Conservation (phyloP, 345 rosid genomes). For the Geranium brycei region DNA sequence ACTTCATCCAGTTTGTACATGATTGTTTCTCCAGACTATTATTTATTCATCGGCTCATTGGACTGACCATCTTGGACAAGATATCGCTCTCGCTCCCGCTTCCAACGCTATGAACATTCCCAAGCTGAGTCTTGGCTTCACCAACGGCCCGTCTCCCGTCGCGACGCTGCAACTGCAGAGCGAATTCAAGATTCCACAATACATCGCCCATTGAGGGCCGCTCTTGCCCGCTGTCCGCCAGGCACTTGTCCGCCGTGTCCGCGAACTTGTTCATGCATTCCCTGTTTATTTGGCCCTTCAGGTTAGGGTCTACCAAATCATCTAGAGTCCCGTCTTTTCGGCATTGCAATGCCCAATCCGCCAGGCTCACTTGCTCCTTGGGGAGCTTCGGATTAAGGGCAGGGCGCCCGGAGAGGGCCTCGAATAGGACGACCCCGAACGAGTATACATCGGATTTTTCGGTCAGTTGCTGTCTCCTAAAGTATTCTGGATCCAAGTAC, state of each 20-base stretch:
- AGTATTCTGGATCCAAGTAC: conserved; percentile 80
- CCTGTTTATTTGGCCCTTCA: conserved; percentile 34
- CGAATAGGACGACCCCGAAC: conserved; percentile 80
- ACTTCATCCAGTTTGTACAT: no score
- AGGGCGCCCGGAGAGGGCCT: conserved; percentile 60
- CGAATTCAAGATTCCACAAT: conserved; percentile 56
- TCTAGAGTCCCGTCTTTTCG: conserved; percentile 37
- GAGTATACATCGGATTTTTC: conserved; percentile 88
- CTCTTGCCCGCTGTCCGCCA: conserved; percentile 34
- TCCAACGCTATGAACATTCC: conserved; percentile 15
- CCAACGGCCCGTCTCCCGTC: conserved; percentile 13
- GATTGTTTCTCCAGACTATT: no score
- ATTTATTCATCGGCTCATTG: conserved; percentile 36
- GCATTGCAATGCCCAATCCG: conserved; percentile 67
- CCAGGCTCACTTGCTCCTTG: conserved; percentile 74
- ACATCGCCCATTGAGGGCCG: conserved; percentile 72
- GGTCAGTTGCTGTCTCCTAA: conserved; percentile 63
- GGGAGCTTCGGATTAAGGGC: conserved; percentile 59
- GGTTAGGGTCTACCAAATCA: conserved; percentile 47
- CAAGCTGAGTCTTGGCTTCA: conserved; percentile 4
- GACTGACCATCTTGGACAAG: conserved; percentile 28
- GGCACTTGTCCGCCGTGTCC: conserved; percentile 49
- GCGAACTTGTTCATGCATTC: conserved; percentile 48
- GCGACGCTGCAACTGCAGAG: conserved; percentile 45
- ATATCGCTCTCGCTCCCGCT: conserved; percentile 24